A percentile compares a stretch with the other conserved stretches of the same genome.
These are phyloP conservation scores for Scleromitrula shiraiana DNA, from an alignment of 2,329 filamentous ascomycete genomes.

Conservation along the genomic window DNA sequence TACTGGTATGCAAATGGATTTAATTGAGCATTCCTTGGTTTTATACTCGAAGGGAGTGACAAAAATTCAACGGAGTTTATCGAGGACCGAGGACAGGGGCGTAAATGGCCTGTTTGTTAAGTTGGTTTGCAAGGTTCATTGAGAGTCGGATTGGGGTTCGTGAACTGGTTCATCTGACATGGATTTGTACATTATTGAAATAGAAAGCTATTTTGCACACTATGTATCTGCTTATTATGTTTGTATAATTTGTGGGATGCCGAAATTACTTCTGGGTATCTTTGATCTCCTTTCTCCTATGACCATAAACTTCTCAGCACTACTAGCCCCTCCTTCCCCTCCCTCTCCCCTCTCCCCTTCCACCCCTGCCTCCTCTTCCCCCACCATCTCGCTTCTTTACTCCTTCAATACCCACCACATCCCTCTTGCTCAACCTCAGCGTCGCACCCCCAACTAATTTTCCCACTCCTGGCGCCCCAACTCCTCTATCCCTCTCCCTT, in stretches of 20 bases:
- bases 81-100: neutral
- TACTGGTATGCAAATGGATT: neutral
- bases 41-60: neutral
- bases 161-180: neutral
- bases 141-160: neutral
- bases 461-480: slow-evolving; percentile 73
- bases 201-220: neutral
- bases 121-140: neutral
- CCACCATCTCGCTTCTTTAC: slow-evolving; percentile 31
- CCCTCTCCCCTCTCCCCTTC: slow-evolving; percentile 9
- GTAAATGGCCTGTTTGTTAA: neutral
- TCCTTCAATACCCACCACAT: slow-evolving; percentile 65
- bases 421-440: slow-evolving; percentile 67
- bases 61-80: neutral
- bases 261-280: too few species aligned
- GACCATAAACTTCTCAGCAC: neutral
- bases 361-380: slow-evolving; percentile 26
- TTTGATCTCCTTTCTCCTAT: neutral
- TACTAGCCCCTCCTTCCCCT: neutral
- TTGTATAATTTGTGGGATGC: neutral
- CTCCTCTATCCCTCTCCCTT: slow-evolving; percentile 40
- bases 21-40: neutral
- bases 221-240: neutral
- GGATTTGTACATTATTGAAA: neutral
- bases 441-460: slow-evolving; percentile 66